Conservation (phyloP, 768 basidiomycete species). For the Dacryopinax spathularia region DNA sequence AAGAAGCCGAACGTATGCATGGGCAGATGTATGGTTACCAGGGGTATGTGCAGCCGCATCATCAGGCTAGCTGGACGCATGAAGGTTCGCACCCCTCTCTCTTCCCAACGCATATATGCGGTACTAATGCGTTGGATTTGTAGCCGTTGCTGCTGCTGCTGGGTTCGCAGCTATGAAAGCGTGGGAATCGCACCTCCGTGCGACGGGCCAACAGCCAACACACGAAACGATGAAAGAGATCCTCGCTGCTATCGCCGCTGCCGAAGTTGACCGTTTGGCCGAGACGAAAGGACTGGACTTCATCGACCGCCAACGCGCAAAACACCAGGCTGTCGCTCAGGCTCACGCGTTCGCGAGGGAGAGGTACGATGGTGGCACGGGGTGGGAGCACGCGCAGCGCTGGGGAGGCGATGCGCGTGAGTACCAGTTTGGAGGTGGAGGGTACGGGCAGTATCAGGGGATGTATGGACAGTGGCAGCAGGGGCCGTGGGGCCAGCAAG, state of each 20-base stretch:
- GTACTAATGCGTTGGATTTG: background rate
- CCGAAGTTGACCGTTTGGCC: constrained; percentile 28
- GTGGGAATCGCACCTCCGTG: constrained; percentile 25
- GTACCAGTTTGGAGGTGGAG: constrained; percentile 13
- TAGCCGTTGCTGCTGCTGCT: constrained; percentile 22
- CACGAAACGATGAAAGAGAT: constrained; percentile 27
- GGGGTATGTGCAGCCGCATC: constrained; percentile 10
- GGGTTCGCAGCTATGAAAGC: constrained; percentile 29
- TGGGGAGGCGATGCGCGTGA: constrained; percentile 9
- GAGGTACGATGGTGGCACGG: constrained; percentile 13
- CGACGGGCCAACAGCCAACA: constrained; percentile 20
- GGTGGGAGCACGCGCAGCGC: constrained; percentile 13
- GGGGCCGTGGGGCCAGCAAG: background rate
- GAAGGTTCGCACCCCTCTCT: constrained; percentile 10
- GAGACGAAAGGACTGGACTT: constrained; percentile 26
- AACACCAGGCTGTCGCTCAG: constrained; percentile 15
- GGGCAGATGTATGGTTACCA: background rate
- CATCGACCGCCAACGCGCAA: constrained; percentile 15
- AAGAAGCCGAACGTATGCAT: background rate
- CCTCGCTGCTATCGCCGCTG: constrained; percentile 26
- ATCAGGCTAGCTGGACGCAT: constrained; percentile 16
- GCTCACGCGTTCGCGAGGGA: constrained; percentile 15
- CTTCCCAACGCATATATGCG: background rate
- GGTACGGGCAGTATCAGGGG: constrained; percentile 8
- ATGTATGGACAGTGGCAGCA: constrained; percentile 7